Percentiles rank a stretch among this genome's conserved stretches.
Conservation (phyloP, 208 protist genomes). For the Trypanosomatidae sp. region DNA sequence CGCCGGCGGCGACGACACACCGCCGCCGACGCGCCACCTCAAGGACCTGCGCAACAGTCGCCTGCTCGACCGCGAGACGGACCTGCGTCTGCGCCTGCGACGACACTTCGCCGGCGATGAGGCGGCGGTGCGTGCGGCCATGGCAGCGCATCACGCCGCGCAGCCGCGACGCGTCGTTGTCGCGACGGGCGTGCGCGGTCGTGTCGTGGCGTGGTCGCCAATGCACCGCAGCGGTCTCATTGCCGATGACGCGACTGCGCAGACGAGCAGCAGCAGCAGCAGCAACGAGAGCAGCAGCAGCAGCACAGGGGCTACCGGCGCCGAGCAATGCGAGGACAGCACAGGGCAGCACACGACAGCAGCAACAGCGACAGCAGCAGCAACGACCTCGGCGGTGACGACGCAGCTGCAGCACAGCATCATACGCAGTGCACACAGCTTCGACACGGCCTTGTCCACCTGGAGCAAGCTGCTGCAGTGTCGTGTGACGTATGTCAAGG, state of each 20-base stretch:
- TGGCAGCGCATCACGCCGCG: conserved; percentile 4
- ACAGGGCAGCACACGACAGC: too few species aligned
- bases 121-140: conserved; percentile 19
- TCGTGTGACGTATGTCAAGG: conserved; percentile 50
- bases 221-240: conserved; percentile 70
- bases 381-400: too few species aligned
- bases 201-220: conserved; percentile 57
- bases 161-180: conserved; percentile 22
- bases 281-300: too few species aligned
- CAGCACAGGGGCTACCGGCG: too few species aligned
- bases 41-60: conserved; percentile 72
- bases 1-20: too few species aligned
- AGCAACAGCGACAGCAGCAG: too few species aligned
- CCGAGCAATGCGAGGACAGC: too few species aligned
- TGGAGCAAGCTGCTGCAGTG: conserved; percentile 45
- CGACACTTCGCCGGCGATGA: conserved; percentile 24
- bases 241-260: neutral
- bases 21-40: conserved; percentile 33
- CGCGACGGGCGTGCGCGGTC: conserved; percentile 9
- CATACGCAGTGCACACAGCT: conserved; percentile 64
- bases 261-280: conserved; percentile 1
- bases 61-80: conserved; percentile 45
- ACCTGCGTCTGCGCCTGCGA: conserved; percentile 38
- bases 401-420: conserved; percentile 23
- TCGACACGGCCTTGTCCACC: conserved; percentile 68